Percentiles rank a stretch among this genome's conserved stretches.
These are phyloP conservation scores for Parachaetomium inaequale DNA, from an alignment of 495 filamentous ascomycete species.

Conservation along the genomic window DNA sequence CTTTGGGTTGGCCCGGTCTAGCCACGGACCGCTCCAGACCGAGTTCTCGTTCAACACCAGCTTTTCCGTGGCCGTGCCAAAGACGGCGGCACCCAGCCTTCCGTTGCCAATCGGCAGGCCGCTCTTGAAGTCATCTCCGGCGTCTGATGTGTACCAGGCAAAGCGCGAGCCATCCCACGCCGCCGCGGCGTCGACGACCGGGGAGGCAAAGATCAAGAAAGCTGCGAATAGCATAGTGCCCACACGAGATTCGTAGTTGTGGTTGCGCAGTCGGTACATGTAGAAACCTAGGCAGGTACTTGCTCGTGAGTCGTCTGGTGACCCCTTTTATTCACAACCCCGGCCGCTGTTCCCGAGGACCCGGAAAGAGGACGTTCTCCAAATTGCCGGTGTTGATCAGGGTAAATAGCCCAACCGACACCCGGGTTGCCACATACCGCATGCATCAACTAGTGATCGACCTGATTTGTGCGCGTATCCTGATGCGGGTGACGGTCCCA, in stretches of 20 bases:
- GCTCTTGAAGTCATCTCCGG: not conserved
- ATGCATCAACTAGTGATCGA: not conserved
- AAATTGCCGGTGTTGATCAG: not conserved
- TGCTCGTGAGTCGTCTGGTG: not conserved
- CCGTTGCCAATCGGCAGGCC: not conserved
- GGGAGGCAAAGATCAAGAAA: not conserved
- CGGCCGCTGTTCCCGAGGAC: not conserved
- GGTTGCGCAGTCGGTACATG: too few relatives aligned
- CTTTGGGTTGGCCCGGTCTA: not conserved
- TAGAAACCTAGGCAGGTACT: too few relatives aligned
- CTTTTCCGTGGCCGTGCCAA: not conserved
- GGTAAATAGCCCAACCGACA: not conserved
- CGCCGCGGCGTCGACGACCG: not conserved
- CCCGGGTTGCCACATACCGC: too few relatives aligned
- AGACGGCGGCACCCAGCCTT: not conserved
- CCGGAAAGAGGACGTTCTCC: not conserved
- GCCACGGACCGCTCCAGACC: not conserved
- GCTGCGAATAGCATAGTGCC: not conserved
- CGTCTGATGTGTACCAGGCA: not conserved
- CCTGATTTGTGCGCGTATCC: not conserved
- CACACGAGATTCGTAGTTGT: not conserved
- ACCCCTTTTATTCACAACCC: not conserved
- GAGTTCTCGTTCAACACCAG: constrained; percentile 2
- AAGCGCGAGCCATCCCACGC: not conserved
- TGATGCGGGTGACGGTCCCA: not conserved